Conservation (phyloP, 768 basidiomycete genomes). For the Dentipellis fragilis region DNA sequence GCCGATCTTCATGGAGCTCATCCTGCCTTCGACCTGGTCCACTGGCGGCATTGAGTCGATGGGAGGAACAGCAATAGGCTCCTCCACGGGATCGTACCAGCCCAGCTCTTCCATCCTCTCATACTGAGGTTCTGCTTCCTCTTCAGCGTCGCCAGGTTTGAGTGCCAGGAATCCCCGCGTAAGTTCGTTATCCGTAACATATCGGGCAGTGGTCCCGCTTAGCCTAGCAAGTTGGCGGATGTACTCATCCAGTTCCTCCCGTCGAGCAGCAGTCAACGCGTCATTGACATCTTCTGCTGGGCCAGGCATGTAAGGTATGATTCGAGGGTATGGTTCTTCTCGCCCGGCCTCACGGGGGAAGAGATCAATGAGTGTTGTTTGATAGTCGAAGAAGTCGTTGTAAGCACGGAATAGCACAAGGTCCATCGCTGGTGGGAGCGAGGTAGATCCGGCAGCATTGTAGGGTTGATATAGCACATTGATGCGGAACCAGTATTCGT, state of each 20-base stretch:
- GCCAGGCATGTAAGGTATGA: slow-evolving; percentile 96
- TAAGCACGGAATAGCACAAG: slow-evolving; percentile 91
- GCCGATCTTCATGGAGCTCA: slow-evolving; percentile 25
- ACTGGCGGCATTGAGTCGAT: slow-evolving; percentile 21
- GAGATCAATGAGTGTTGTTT: slow-evolving; percentile 74
- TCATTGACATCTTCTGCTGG: slow-evolving; percentile 81
- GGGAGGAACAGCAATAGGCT: slow-evolving; percentile 17
- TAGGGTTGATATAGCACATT: slow-evolving; percentile 86
- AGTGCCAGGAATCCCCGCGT: slow-evolving; percentile 77
- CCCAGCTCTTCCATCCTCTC: slow-evolving; percentile 47
- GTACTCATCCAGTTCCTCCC: slow-evolving; percentile 83
- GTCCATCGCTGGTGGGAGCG: slow-evolving; percentile 58
- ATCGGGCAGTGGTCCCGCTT: slow-evolving; percentile 52
- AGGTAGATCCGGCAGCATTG: slow-evolving; percentile 41
- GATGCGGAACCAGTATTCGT: slow-evolving; percentile 96
- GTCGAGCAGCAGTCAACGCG: slow-evolving; percentile 67
- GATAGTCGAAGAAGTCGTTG: slow-evolving; percentile 98
- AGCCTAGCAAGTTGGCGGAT: slow-evolving; percentile 71
- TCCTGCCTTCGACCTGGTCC: slow-evolving; percentile 23
- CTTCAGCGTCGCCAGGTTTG: slow-evolving; percentile 79
- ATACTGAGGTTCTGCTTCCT: slow-evolving; percentile 48
- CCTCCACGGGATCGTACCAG: slow-evolving; percentile 17
- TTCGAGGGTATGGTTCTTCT: slow-evolving; percentile 50
- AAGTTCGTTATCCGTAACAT: slow-evolving; percentile 73
- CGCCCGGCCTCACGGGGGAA: slow-evolving; percentile 92